Percentiles rank a stretch among this genome's conserved stretches.
These are phyloP conservation scores for Fusarium buxicola DNA, from an alignment of 2,329 filamentous ascomycete genomes.

Conservation along the genomic window DNA sequence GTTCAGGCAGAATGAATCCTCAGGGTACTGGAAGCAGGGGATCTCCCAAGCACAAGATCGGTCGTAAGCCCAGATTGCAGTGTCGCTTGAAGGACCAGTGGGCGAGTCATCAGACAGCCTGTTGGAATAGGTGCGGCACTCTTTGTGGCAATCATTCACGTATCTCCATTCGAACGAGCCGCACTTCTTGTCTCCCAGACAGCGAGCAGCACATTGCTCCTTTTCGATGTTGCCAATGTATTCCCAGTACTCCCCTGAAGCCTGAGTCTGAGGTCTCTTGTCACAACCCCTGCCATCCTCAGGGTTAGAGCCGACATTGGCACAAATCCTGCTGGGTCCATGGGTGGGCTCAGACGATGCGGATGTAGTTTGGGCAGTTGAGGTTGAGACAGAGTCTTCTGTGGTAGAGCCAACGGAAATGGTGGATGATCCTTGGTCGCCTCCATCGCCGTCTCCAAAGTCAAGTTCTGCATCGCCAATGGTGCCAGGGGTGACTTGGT, in stretches of 20 bases:
- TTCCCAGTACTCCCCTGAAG: background rate
- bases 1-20: conserved; percentile 3
- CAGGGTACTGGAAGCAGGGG: background rate
- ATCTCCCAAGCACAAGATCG: conserved; percentile 10
- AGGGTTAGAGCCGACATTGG: conserved; percentile 10
- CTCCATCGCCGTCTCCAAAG: conserved; percentile 7
- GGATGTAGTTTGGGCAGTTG: background rate
- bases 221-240: conserved; percentile 7
- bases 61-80: conserved; percentile 5
- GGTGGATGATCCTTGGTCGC: background rate
- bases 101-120: background rate
- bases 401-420: background rate
- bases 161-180: conserved; percentile 1
- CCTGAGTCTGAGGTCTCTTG: background rate
- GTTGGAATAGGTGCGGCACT: conserved; percentile 2
- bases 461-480: conserved; percentile 20
- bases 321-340: conserved; percentile 3
- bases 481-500: conserved; percentile 26
- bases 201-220: conserved; percentile 6
- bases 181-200: background rate
- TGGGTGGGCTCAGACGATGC: background rate
- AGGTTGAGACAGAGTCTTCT: background rate
- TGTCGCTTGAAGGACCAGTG: background rate
- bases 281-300: conserved; percentile 3
- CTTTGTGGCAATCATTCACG: conserved; percentile 4